Conservation (phyloP, 371 early-diverging fungal species). For the Choanephora cucurbitarum region DNA sequence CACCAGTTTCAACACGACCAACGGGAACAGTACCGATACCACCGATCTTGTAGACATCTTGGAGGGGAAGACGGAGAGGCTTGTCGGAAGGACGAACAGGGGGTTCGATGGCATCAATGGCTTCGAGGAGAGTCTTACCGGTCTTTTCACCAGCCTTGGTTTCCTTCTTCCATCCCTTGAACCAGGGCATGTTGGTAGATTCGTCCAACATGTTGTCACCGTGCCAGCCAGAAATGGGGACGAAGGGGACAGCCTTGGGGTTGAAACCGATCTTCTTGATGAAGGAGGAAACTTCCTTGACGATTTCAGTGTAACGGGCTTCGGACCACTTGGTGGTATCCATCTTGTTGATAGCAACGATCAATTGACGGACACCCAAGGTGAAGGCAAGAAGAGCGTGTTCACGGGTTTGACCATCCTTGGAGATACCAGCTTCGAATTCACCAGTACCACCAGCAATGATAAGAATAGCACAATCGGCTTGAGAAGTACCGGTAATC, state of each 20-base stretch:
- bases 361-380: constrained; percentile 97
- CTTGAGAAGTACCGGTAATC: constrained; percentile 96
- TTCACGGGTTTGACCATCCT: constrained; percentile 99
- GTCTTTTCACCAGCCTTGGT: constrained; percentile 74
- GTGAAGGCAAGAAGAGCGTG: constrained; percentile 98
- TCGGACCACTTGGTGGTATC: constrained; percentile 95
- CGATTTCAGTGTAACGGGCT: constrained; percentile 93
- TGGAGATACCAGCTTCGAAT: constrained; percentile 99
- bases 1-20: constrained; percentile 97
- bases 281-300: constrained; percentile 92
- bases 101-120: constrained; percentile 94
- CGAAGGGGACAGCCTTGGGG: constrained; percentile 90
- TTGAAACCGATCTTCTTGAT: constrained; percentile 96
- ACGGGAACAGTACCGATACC: constrained; percentile 97
- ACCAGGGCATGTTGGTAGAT: constrained; percentile 94
- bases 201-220: constrained; percentile 98
- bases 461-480: constrained; percentile 96
- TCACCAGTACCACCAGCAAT: constrained; percentile 95
- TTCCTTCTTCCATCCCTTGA: constrained; percentile 95
- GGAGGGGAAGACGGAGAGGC: constrained; percentile 97
- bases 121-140: constrained; percentile 93
- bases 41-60: constrained; percentile 98
- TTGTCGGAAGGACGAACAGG: constrained; percentile 90
- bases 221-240: constrained; percentile 98
- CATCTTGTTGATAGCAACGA: constrained; percentile 99